Evolutionary conservation across 1,284 basidiomycete species (phyloP).

Genomic region (Pseudozyma pruni): DNA sequence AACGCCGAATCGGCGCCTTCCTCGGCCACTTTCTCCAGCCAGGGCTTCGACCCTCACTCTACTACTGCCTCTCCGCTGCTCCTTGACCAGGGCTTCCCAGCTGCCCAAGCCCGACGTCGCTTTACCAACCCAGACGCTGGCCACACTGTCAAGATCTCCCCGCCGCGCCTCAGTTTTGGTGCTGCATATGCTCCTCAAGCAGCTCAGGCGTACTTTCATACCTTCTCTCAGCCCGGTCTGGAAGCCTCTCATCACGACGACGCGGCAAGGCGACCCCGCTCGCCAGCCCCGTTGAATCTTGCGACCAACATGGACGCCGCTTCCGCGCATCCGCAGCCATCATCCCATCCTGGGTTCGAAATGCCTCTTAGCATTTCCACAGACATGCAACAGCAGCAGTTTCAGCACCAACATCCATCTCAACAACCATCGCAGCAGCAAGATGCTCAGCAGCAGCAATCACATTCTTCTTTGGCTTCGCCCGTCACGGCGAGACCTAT

Average conservation of each 20-base stretch:
- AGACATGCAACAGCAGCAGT: constrained; percentile 30
- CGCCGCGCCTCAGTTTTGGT: constrained; percentile 34
- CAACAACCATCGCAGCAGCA: constrained; percentile 17
- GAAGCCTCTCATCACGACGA: constrained; percentile 17
- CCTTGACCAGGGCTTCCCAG: constrained; percentile 12
- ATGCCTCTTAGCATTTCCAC: constrained; percentile 9
- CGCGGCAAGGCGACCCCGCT: constrained; percentile 30
- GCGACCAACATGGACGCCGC: constrained; percentile 23
- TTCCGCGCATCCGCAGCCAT: constrained; percentile 24
- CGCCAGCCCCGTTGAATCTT: constrained; percentile 27
- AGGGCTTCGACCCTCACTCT: constrained; percentile 13
- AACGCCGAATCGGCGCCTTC: constrained; percentile 13
- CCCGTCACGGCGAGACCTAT: constrained; percentile 19
- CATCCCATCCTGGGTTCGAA: constrained; percentile 20
- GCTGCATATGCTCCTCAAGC: constrained; percentile 15
- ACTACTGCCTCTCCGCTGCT: constrained; percentile 21
- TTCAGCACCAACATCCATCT: constrained; percentile 20
- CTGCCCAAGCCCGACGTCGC: constrained; percentile 21
- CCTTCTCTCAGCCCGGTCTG: constrained; percentile 11
- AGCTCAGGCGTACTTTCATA: constrained; percentile 13
- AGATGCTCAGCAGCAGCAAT: constrained; percentile 22
- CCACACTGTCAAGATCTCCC: constrained; percentile 11
- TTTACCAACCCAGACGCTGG: constrained; percentile 34
- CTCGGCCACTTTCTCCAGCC: constrained; percentile 22
- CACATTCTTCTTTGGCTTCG: constrained; percentile 13